Conservation (phyloP, 2,329 filamentous ascomycete species). For the Aspergillus calidoustus region DNA sequence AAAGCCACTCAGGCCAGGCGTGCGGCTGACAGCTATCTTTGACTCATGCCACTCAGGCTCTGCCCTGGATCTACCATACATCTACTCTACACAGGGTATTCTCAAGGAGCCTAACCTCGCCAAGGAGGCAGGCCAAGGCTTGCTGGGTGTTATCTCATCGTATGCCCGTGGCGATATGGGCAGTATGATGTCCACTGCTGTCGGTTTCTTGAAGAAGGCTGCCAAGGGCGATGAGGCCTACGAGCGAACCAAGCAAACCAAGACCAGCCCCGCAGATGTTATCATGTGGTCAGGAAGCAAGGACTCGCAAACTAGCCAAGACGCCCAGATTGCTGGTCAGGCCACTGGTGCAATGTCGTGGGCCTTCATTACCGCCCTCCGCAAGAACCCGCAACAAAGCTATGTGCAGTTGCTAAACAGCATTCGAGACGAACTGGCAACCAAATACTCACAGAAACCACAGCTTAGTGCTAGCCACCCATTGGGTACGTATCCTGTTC, state of each 20-base stretch:
- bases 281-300: constrained; percentile 98
- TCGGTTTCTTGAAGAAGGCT: constrained; percentile 86
- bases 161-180: constrained; percentile 85
- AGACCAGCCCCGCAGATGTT: constrained; percentile 93
- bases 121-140: constrained; percentile 68
- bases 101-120: constrained; percentile 72
- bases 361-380: constrained; percentile 90
- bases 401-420: constrained; percentile 96
- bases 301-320: constrained; percentile 91
- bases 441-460: constrained; percentile 91
- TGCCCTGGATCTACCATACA: constrained; percentile 68
- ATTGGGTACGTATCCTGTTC: constrained; percentile 68
- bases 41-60: constrained; percentile 71
- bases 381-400: constrained; percentile 92
- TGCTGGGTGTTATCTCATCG: constrained; percentile 70
- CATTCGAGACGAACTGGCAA: constrained; percentile 84
- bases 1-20: constrained; percentile 74
- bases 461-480: constrained; percentile 97
- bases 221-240: constrained; percentile 77
- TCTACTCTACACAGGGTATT: constrained; percentile 69
- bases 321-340: constrained; percentile 83
- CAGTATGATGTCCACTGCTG: constrained; percentile 78
- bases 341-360: constrained; percentile 98
- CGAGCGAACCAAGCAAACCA: constrained; percentile 80
- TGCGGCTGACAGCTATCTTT: constrained; percentile 74